Evolutionary conservation across 371 early-diverging fungal genomes (phyloP).

Genomic region (Mucor racemosus): DNA sequence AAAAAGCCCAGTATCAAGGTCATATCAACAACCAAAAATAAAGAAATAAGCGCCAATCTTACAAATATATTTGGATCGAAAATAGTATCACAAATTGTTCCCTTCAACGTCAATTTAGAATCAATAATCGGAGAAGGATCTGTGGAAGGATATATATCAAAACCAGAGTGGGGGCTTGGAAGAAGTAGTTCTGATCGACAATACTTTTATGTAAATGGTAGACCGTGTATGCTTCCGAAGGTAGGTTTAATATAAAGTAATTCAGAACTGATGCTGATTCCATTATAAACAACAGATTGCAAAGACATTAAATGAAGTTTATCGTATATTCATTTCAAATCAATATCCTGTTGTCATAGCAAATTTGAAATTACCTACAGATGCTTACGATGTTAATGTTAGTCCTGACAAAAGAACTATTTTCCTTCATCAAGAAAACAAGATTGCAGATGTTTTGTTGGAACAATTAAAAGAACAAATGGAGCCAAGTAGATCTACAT

Average conservation of each 20-base stretch:
- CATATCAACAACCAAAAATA: constrained; percentile 67
- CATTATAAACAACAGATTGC: constrained; percentile 30
- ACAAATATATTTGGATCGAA: constrained; percentile 78
- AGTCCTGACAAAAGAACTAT: constrained; percentile 95
- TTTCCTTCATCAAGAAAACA: constrained; percentile 75
- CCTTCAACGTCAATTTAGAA: constrained; percentile 49
- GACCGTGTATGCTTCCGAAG: constrained; percentile 86
- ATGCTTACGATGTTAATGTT: constrained; percentile 86
- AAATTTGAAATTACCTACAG: constrained; percentile 67
- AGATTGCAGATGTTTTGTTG: constrained; percentile 15
- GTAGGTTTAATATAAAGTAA: constrained; percentile 29
- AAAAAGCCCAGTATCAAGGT: constrained; percentile 58
- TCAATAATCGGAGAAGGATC: constrained; percentile 14
- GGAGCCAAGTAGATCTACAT: constrained; percentile 67
- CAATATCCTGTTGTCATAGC: constrained; percentile 84
- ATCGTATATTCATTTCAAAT: constrained; percentile 65
- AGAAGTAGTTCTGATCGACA: constrained; percentile 83
- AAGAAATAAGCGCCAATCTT: constrained; percentile 69
- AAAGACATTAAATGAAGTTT: constrained; percentile 81
- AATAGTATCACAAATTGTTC: constrained; percentile 55
- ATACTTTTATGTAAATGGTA: constrained; percentile 85
- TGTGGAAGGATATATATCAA: constrained; percentile 69
- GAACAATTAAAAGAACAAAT: constrained; percentile 53
- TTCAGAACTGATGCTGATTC: not conserved
- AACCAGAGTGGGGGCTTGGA: constrained; percentile 71